A percentile compares a stretch with the other conserved stretches of the same genome.
phyloP scores from a whole-genome alignment of 1,139 yeast genomes.

The Yamadazyma atmosphaerica region DNA sequence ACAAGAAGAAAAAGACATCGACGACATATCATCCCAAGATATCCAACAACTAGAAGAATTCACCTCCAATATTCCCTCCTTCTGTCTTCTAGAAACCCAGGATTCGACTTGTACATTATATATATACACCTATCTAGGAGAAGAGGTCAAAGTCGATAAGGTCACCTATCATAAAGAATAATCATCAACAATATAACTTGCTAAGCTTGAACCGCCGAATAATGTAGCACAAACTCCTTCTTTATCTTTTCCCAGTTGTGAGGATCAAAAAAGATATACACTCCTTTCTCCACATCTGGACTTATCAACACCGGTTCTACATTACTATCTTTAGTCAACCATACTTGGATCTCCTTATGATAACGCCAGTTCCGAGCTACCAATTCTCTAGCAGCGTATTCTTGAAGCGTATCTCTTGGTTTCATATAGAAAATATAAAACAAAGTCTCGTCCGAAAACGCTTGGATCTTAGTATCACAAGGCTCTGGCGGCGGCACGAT shows the following conservation, averaged over 20 bases:
- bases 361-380: constrained; percentile 94
- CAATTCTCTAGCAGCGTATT: constrained; percentile 88
- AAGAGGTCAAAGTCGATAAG: constrained; percentile 90
- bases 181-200: constrained; percentile 7
- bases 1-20: constrained; percentile 12
- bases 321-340: constrained; percentile 93
- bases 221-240: constrained; percentile 73
- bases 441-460: constrained; percentile 87
- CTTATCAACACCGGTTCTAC: constrained; percentile 87
- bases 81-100: constrained; percentile 82
- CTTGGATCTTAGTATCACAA: constrained; percentile 67
- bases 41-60: constrained; percentile 9
- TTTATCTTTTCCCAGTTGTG: constrained; percentile 94
- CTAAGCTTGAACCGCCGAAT: constrained; percentile 52
- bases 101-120: constrained; percentile 77
- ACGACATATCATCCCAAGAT: constrained; percentile 16
- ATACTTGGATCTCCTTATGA: constrained; percentile 91
- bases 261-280: constrained; percentile 96
- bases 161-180: constrained; percentile 73
- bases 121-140: constrained; percentile 77
- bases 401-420: constrained; percentile 92
- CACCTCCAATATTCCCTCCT: constrained; percentile 61
- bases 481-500: constrained; percentile 44
- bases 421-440: constrained; percentile 92
- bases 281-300: constrained; percentile 87